Percentiles rank a stretch among this genome's conserved stretches.
phyloP scores from a whole-genome alignment of 2,329 filamentous ascomycete species.

The Myriangium duriaei region DNA sequence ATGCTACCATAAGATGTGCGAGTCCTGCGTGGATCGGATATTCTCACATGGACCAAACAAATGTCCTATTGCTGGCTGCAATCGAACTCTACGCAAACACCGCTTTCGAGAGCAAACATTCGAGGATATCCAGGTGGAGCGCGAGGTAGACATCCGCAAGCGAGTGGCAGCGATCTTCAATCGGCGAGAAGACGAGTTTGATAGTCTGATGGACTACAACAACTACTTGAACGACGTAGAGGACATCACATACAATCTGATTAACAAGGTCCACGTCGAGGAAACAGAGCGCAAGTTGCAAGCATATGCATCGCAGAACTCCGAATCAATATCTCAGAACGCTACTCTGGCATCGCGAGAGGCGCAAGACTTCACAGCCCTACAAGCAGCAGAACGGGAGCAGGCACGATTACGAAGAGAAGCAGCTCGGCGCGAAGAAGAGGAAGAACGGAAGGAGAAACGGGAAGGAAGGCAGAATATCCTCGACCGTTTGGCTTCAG shows the following conservation, averaged over 20 bases:
- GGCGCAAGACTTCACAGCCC: constrained; percentile 32
- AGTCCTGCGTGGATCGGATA: constrained; percentile 85
- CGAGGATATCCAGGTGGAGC: constrained; percentile 69
- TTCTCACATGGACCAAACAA: constrained; percentile 85
- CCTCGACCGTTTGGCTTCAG: constrained; percentile 54
- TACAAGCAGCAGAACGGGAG: constrained; percentile 50
- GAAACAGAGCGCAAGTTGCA: constrained; percentile 48
- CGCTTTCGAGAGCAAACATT: constrained; percentile 84
- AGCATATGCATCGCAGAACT: constrained; percentile 63
- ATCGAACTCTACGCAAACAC: constrained; percentile 70
- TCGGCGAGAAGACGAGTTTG: constrained; percentile 80
- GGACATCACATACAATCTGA: constrained; percentile 76
- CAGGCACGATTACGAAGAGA: constrained; percentile 50
- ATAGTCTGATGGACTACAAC: constrained; percentile 71
- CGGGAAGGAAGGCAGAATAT: constrained; percentile 55
- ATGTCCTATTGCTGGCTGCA: constrained; percentile 82
- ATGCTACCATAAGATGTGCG: constrained; percentile 99
- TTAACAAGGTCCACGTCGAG: constrained; percentile 57
- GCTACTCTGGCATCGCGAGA: constrained; percentile 36
- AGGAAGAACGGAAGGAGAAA: constrained; percentile 54
- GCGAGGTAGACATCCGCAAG: constrained; percentile 79
- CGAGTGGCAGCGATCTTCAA: constrained; percentile 70
- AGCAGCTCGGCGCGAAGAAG: constrained; percentile 53
- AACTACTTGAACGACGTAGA: constrained; percentile 92
- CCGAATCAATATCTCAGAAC: constrained; percentile 41